phyloP scores from a whole-genome alignment of 352 stramenopile genomes.

The Globisporangium camurandrum region DNA sequence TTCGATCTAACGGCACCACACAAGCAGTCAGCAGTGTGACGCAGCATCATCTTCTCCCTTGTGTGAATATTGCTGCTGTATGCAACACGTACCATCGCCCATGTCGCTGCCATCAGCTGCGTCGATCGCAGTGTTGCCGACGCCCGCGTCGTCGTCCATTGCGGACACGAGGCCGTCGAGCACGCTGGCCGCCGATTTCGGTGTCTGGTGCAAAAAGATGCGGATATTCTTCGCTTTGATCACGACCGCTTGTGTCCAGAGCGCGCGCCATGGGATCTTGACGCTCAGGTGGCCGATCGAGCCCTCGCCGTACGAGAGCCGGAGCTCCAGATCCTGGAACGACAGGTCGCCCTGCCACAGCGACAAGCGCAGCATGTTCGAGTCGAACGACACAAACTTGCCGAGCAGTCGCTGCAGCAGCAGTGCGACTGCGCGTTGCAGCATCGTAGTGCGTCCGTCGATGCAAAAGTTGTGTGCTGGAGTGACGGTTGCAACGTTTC shows the following conservation, averaged over 20 bases:
- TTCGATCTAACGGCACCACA: no score
- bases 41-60: no score
- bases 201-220: slow-evolving; percentile 58
- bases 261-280: slow-evolving; percentile 77
- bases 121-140: slow-evolving; percentile 12
- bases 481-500: no score
- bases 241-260: slow-evolving; percentile 80
- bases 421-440: slow-evolving; percentile 75
- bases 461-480: no score
- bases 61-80: no score
- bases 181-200: slow-evolving; percentile 12
- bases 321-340: slow-evolving; percentile 76
- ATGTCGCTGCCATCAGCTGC: slow-evolving; percentile 20
- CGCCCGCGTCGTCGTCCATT: slow-evolving; percentile 14
- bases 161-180: slow-evolving; percentile 14
- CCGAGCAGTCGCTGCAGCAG: slow-evolving; percentile 82
- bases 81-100: slow-evolving; percentile 23
- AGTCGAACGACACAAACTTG: slow-evolving; percentile 86
- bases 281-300: slow-evolving; percentile 70
- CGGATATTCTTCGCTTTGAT: slow-evolving; percentile 68
- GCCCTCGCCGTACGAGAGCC: slow-evolving; percentile 70
- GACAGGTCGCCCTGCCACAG: slow-evolving; percentile 83
- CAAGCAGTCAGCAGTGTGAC: no score
- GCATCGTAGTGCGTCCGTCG: slow-evolving; percentile 41
- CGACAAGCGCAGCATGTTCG: slow-evolving; percentile 74